These are phyloP conservation scores for Furcasterigmium furcatum DNA, from an alignment of 2,329 filamentous ascomycete species.

Conservation along the genomic window DNA sequence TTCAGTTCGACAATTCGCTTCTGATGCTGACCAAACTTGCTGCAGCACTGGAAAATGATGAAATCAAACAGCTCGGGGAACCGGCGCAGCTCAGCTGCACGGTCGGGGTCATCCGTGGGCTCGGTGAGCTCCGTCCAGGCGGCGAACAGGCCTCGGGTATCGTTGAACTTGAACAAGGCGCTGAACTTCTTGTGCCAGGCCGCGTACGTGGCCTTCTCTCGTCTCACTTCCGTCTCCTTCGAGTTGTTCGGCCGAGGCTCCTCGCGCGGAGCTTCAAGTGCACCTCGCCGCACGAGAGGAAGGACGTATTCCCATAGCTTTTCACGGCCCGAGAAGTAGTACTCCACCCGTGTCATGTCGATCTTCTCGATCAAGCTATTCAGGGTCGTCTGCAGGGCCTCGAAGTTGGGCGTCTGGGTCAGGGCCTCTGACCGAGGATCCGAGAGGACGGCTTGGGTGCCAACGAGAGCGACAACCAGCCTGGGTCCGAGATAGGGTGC, in stretches of 20 bases:
- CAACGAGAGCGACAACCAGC: conserved; percentile 6
- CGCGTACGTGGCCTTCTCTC: neutral
- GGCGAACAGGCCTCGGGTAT: conserved; percentile 1
- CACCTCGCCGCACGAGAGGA: neutral
- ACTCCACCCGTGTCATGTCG: conserved; percentile 3
- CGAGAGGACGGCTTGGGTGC: conserved; percentile 9
- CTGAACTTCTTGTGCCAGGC: conserved; percentile 10
- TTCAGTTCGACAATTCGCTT: neutral
- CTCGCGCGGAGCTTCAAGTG: neutral
- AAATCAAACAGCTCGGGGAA: conserved; percentile 33
- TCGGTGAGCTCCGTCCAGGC: conserved; percentile 27
- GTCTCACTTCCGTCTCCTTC: too few species aligned
- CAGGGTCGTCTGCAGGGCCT: conserved; percentile 4
- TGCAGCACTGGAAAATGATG: conserved; percentile 35
- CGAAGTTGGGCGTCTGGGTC: conserved; percentile 1
- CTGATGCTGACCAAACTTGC: conserved; percentile 5
- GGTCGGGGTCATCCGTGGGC: conserved; percentile 16
- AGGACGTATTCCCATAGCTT: conserved; percentile 8
- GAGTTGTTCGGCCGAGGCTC: too few species aligned
- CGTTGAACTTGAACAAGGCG: conserved; percentile 5
- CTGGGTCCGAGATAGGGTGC: neutral
- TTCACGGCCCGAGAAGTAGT: conserved; percentile 4
- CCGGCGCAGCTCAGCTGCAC: conserved; percentile 23
- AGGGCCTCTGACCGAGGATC: conserved; percentile 1
- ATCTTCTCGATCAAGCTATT: conserved; percentile 9